phyloP scores from a whole-genome alignment of 2,329 filamentous ascomycete genomes.

The Fusarium sp. region DNA sequence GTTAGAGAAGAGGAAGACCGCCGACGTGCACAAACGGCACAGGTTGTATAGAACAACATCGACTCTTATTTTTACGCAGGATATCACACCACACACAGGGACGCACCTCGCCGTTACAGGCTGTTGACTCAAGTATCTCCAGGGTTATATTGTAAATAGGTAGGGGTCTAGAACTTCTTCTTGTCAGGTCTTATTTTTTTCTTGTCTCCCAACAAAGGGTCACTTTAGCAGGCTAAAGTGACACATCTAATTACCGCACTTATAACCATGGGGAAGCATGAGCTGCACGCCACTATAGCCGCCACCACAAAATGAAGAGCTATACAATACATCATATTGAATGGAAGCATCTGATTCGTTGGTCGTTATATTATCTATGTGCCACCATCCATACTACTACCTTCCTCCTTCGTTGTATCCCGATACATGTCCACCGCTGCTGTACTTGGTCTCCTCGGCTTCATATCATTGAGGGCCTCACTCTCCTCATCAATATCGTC shows the following conservation, averaged over 20 bases:
- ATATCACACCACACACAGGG: neutral
- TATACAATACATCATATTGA: neutral
- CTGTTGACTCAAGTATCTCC: neutral
- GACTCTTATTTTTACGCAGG: neutral
- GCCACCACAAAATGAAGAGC: neutral
- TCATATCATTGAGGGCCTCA: slow-evolving; percentile 63
- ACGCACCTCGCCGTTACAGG: neutral
- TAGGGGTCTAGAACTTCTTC: neutral
- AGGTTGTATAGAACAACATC: neutral
- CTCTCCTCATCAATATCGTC: slow-evolving; percentile 62
- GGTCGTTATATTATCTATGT: slow-evolving; percentile 52
- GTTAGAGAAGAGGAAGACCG: slow-evolving; percentile 31
- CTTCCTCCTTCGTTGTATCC: slow-evolving; percentile 38
- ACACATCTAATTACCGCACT: neutral
- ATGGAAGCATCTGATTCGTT: neutral
- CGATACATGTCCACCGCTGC: slow-evolving; percentile 62
- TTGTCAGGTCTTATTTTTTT: neutral
- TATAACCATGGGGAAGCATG: neutral
- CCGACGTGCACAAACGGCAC: slow-evolving; percentile 11
- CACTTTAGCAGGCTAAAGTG: neutral
- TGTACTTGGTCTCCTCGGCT: slow-evolving; percentile 66
- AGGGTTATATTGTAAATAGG: neutral
- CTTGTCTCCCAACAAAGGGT: neutral
- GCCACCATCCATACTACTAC: slow-evolving; percentile 23
- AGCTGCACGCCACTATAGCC: neutral